Base-by-base conservation (phyloP, 2,329 filamentous ascomycete genomes). In the Sphaerulina vaccinii region DNA sequence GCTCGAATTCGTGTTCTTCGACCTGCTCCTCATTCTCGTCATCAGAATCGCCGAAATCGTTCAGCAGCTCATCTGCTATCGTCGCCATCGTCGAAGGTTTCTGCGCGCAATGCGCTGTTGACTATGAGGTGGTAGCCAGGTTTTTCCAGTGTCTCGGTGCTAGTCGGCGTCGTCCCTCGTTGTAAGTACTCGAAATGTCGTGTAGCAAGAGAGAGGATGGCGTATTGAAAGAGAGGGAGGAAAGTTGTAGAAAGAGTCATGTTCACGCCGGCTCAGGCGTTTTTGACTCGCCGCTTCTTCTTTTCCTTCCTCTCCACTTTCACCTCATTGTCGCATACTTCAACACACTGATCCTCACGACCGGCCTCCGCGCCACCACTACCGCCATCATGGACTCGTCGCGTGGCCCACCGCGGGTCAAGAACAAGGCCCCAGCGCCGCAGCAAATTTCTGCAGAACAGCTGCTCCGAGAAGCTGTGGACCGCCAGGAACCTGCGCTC, bases 371-470 rank as follows among this genome's bases (percentile, higher is more conserved):
- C 33, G 35, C 23, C 18, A 15, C 22, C 29, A 40, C 21, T 32
- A 41, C 23, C 24, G 23, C 39, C 39, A 44, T 24, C 47, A 96
- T 97, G 91, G 92, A 97, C 79, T 83, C 86, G 52, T 86, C 88
- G 62, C 86, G 92, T 59, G 93, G 92, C 64, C 92, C 93, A 52
- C 92, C 93, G 10, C 81, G 90, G 81, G 93, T 99, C 79, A 97
- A 97, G 74, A 97, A 99, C 79, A 99, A 99, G 86, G 90, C 88
- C 60, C 82, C 93, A 1, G 92, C 92, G 75, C 89, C 74, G 37
- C 66, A 74, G 53, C 73, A 97, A 75, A 96, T 99, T 70, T 95
- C 88, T 61, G 93, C 93, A 61, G 93, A 99, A 74, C 93, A 99
- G 77, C 86, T 99, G 58, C 85, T 99, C 37, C 88, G 93, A 63